Percentiles rank a stretch among this genome's conserved stretches.
These are phyloP conservation scores for Candida sojae DNA, from an alignment of 1,139 yeast species.

Conservation along the genomic window DNA sequence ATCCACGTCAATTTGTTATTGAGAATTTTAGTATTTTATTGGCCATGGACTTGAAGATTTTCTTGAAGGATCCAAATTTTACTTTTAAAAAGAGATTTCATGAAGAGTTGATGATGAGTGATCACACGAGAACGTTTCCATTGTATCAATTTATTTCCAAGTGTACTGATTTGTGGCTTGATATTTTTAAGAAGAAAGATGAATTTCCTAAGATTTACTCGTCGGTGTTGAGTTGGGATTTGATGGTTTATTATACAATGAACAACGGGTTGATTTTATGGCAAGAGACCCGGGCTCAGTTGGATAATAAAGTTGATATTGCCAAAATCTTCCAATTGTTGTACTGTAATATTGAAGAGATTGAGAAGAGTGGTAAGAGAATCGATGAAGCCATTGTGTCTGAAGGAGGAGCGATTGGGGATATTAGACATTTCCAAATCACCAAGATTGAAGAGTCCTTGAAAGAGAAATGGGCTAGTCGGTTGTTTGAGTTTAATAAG, in stretches of 20 bases:
- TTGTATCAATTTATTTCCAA: conserved; percentile 37
- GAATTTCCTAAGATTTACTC: conserved; percentile 41
- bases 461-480: conserved; percentile 32
- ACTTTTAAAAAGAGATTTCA: conserved; percentile 58
- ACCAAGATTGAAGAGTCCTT: conserved; percentile 38
- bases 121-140: conserved; percentile 47
- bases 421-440: conserved; percentile 60
- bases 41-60: conserved; percentile 53
- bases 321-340: conserved; percentile 48
- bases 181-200: conserved; percentile 35
- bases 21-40: conserved; percentile 43
- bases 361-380: conserved; percentile 21
- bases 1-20: conserved; percentile 43
- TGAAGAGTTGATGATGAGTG: conserved; percentile 57
- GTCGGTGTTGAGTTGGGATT: conserved; percentile 55
- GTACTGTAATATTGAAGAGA: conserved; percentile 33
- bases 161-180: conserved; percentile 41
- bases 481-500: conserved; percentile 50
- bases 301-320: conserved; percentile 45
- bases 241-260: conserved; percentile 58
- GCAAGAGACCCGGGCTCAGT: conserved; percentile 65
- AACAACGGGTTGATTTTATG: conserved; percentile 62
- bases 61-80: conserved; percentile 56
- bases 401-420: conserved; percentile 38
- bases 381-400: conserved; percentile 49